Percentiles rank a stretch among this genome's conserved stretches.
Conservation (phyloP, 495 filamentous ascomycete genomes). For the Lophiostoma macrostomum region DNA sequence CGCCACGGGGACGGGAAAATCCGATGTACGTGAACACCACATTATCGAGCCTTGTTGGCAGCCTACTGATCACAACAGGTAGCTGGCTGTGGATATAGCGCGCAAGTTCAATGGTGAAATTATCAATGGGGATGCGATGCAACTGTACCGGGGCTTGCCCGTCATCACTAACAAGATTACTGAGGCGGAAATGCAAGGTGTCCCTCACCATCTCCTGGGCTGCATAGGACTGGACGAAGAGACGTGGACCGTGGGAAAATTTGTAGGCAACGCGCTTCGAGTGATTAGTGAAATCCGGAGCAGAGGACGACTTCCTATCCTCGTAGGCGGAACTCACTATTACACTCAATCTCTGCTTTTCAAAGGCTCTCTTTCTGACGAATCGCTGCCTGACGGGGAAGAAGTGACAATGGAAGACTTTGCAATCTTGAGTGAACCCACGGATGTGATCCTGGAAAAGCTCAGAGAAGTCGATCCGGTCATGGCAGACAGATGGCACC, state of each 20-base stretch:
- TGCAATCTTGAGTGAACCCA: conserved; percentile 68
- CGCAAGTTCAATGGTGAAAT: conserved; percentile 84
- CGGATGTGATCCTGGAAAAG: conserved; percentile 66
- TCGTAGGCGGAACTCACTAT: conserved; percentile 94
- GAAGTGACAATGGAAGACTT: conserved; percentile 43
- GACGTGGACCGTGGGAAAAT: conserved; percentile 77
- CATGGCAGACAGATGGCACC: conserved; percentile 93
- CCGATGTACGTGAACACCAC: conserved; percentile 84
- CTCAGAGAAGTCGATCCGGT: conserved; percentile 77
- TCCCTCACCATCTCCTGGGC: conserved; percentile 87
- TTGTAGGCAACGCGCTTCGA: conserved; percentile 62
- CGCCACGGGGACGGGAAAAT: conserved; percentile 95
- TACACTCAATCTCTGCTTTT: conserved; percentile 89
- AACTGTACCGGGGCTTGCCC: conserved; percentile 89
- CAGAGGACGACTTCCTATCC: conserved; percentile 76
- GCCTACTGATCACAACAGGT: conserved; percentile 39
- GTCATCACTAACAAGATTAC: conserved; percentile 95
- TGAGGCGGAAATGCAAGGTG: conserved; percentile 65
- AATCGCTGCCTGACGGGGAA: conserved; percentile 35
- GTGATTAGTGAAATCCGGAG: conserved; percentile 74
- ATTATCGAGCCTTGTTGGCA: conserved; percentile 16
- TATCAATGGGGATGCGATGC: conserved; percentile 99
- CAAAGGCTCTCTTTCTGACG: conserved; percentile 57
- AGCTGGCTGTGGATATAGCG: conserved; percentile 93
- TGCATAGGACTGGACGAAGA: conserved; percentile 68